Evolutionary conservation across 2,329 filamentous ascomycete species (phyloP).

Genomic region (Fusarium sp.): DNA sequence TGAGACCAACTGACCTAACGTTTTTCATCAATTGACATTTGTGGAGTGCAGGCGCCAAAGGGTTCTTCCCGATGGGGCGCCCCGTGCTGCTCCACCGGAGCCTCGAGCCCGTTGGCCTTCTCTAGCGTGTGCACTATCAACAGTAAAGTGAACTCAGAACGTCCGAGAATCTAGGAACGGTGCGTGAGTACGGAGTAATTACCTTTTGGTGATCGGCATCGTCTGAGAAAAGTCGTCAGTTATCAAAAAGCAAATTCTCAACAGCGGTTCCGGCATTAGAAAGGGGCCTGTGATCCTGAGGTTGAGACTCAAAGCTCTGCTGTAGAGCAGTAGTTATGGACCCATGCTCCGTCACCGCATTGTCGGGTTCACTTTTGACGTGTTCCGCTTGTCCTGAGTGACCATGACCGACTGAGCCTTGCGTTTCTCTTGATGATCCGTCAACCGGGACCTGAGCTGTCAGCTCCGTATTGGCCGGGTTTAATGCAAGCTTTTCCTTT

Average conservation of each 20-base stretch:
- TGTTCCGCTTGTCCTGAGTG: constrained; percentile 19
- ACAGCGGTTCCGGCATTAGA: constrained; percentile 8
- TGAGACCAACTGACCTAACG: constrained; percentile 6
- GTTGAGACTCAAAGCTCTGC: background rate
- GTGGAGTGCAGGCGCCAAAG: constrained; percentile 38
- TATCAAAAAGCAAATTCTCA: background rate
- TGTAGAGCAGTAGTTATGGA: background rate
- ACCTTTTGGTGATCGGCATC: constrained; percentile 19
- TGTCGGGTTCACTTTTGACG: constrained; percentile 24
- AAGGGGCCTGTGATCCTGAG: background rate
- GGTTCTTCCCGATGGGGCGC: constrained; percentile 43
- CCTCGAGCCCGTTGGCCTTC: constrained; percentile 26
- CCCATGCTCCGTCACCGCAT: constrained; percentile 18
- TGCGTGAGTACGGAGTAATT: constrained; percentile 23
- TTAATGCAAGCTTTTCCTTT: constrained; percentile 11
- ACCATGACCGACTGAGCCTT: constrained; percentile 14
- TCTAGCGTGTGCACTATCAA: constrained; percentile 25
- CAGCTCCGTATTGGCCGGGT: constrained; percentile 25
- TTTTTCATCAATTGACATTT: constrained; percentile 30
- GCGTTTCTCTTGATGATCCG: constrained; percentile 5
- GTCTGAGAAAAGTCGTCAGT: constrained; percentile 1
- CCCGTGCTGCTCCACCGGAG: constrained; percentile 34
- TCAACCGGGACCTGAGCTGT: constrained; percentile 26
- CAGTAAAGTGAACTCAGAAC: constrained; percentile 13
- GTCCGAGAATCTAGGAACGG: constrained; percentile 3